Evolutionary conservation across 2,329 filamentous ascomycete genomes (phyloP).

Genomic region (Domatiomyces catenatus): DNA sequence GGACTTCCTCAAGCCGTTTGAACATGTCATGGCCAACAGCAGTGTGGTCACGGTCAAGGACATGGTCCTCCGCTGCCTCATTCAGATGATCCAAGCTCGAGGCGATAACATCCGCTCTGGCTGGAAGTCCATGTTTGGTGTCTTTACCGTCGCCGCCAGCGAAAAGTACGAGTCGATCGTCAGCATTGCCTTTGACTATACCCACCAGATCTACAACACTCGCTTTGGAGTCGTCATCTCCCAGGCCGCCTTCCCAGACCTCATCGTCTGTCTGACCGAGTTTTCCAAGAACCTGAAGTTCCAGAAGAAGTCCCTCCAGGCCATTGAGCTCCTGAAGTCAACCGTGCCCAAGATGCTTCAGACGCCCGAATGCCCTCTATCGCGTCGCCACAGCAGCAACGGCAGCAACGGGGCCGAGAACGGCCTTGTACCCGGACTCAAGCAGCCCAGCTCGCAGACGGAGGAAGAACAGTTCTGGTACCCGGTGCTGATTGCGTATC

Average conservation of each 20-base stretch:
- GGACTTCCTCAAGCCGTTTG: slow-evolving; percentile 95
- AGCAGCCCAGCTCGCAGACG: slow-evolving; percentile 61
- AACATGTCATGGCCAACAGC: slow-evolving; percentile 91
- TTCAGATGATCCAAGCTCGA: slow-evolving; percentile 96
- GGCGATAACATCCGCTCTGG: slow-evolving; percentile 95
- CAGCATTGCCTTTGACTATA: slow-evolving; percentile 91
- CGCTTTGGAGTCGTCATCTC: slow-evolving; percentile 92
- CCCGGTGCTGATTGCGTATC: slow-evolving; percentile 92
- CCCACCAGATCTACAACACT: slow-evolving; percentile 86
- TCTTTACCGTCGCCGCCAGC: slow-evolving; percentile 86
- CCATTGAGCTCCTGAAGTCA: slow-evolving; percentile 86
- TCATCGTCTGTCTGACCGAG: slow-evolving; percentile 90
- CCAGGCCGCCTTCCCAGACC: slow-evolving; percentile 89
- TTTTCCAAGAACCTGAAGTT: slow-evolving; percentile 98
- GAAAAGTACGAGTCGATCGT: slow-evolving; percentile 93
- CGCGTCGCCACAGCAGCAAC: slow-evolving; percentile 42
- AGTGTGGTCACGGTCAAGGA: slow-evolving; percentile 88
- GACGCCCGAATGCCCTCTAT: slow-evolving; percentile 87
- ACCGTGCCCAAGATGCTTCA: slow-evolving; percentile 89
- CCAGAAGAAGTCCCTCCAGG: slow-evolving; percentile 94
- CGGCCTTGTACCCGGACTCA: slow-evolving; percentile 36
- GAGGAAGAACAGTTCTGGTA: slow-evolving; percentile 98
- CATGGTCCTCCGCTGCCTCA: slow-evolving; percentile 86
- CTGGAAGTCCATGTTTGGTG: slow-evolving; percentile 98
- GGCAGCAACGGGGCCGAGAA: slow-evolving; percentile 22